Percentiles rank a stretch among this genome's conserved stretches.
phyloP scores from a whole-genome alignment of 1,284 basidiomycete genomes.

The Ganoderma lucidum region DNA sequence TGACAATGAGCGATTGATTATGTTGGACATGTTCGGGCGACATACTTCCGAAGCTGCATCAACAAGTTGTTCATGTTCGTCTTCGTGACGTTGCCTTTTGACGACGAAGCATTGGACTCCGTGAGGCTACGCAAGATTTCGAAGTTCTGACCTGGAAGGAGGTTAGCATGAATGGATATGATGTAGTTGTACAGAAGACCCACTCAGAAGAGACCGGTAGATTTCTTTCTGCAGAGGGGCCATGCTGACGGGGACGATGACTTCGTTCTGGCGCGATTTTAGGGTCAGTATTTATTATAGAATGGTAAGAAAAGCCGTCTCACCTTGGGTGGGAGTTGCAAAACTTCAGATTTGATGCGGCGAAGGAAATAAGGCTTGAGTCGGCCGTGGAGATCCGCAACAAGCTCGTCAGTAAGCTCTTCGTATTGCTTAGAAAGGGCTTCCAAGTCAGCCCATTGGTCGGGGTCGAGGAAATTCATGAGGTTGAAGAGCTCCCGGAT shows the following conservation, averaged over 20 bases:
- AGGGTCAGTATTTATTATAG: neutral
- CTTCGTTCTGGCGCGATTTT: constrained; percentile 67
- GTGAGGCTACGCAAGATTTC: constrained; percentile 69
- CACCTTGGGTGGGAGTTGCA: constrained; percentile 92
- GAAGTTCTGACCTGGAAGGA: constrained; percentile 67
- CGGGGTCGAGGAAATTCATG: constrained; percentile 90
- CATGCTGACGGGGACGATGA: constrained; percentile 94
- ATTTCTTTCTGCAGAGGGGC: constrained; percentile 89
- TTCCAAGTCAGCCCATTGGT: constrained; percentile 78
- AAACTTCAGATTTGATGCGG: constrained; percentile 91
- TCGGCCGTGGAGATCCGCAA: constrained; percentile 80
- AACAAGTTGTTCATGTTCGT: constrained; percentile 80
- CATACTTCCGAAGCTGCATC: constrained; percentile 88
- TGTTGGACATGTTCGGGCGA: neutral
- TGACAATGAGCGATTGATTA: constrained; percentile 6
- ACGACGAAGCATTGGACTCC: constrained; percentile 41
- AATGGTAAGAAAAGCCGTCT: constrained; percentile 17
- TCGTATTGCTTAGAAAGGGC: constrained; percentile 76
- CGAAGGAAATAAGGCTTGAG: constrained; percentile 94
- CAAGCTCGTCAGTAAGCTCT: constrained; percentile 78
- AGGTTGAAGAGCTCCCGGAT: constrained; percentile 94
- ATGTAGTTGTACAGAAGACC: constrained; percentile 25
- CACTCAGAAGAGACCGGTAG: constrained; percentile 85
- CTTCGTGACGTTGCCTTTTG: constrained; percentile 45
- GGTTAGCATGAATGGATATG: neutral